Conservation (phyloP, 1,284 basidiomycete species). For the Boletus subluridellus region DNA sequence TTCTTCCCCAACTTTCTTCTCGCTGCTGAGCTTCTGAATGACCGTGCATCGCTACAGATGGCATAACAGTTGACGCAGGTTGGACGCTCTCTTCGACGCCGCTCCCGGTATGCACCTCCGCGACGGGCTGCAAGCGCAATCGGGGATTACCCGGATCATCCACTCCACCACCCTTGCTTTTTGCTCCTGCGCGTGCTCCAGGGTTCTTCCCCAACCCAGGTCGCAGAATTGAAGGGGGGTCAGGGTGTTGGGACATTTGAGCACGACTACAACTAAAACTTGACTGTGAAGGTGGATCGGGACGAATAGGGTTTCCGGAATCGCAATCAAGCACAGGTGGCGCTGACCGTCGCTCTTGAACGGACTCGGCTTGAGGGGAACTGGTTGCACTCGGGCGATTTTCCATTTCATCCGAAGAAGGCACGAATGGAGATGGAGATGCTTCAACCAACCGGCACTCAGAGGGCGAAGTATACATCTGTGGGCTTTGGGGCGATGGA, state of each 20-base stretch:
- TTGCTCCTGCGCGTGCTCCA: background rate
- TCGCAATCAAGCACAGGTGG: conserved; percentile 48
- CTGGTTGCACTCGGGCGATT: background rate
- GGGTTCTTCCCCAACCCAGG: conserved; percentile 1
- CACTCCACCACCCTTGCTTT: background rate
- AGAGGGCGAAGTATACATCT: conserved; percentile 37
- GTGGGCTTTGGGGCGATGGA: background rate
- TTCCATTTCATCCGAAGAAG: background rate
- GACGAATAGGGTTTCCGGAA: conserved; percentile 36
- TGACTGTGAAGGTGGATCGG: conserved; percentile 25
- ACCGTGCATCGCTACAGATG: background rate
- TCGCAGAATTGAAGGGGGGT: background rate
- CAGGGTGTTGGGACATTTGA: background rate
- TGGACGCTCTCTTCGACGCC: conserved; percentile 2
- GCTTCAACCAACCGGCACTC: conserved; percentile 41
- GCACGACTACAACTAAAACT: conserved; percentile 34
- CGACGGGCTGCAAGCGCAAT: conserved; percentile 14
- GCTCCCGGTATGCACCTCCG: conserved; percentile 6
- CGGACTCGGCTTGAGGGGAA: background rate
- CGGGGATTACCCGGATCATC: conserved; percentile 9
- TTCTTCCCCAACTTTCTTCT: conserved; percentile 59
- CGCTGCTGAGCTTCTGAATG: background rate
- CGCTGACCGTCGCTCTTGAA: conserved; percentile 40
- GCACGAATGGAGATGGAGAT: conserved; percentile 40
- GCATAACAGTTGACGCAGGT: background rate